A percentile compares a stretch with the other conserved stretches of the same genome.
These are phyloP conservation scores for Linnemannia exigua DNA, from an alignment of 192 early-diverging fungal species.

Conservation along the genomic window DNA sequence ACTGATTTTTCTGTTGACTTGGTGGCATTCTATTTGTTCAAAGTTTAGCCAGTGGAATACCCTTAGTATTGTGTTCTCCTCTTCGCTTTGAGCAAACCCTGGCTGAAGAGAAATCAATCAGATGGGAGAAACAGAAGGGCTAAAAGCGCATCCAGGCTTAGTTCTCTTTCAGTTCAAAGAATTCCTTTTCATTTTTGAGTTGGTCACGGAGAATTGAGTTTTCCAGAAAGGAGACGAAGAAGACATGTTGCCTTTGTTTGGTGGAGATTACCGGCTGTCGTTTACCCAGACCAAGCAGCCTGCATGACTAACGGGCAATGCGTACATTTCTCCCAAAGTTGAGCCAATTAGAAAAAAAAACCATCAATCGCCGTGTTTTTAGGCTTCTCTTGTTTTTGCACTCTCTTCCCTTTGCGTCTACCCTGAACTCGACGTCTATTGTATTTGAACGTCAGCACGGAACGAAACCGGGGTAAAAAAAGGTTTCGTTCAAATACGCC, in stretches of 20 bases:
- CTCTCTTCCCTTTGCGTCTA: not conserved
- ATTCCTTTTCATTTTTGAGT: not conserved
- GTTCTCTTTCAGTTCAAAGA: not conserved
- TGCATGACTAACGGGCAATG: not conserved
- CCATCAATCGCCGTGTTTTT: not conserved
- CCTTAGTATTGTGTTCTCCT: not conserved
- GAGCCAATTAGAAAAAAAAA: not conserved
- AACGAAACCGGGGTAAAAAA: not conserved
- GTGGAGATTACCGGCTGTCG: not conserved
- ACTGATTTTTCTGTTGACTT: not conserved
- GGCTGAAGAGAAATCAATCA: not conserved
- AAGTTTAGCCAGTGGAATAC: not conserved
- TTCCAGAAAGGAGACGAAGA: not conserved
- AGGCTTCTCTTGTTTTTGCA: not conserved
- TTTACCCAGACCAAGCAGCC: not conserved
- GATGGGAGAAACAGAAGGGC: not conserved
- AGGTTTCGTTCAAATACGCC: not conserved
- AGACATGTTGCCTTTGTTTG: not conserved
- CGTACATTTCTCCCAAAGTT: not conserved
- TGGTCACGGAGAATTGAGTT: not conserved
- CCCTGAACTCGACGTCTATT: not conserved
- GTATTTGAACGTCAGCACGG: not conserved
- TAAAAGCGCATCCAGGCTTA: too few relatives aligned
- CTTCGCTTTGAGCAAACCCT: not conserved
- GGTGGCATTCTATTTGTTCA: not conserved